Conservation (phyloP, 2,329 filamentous ascomycete genomes). For the Aspergillus brunneoviolaceus region DNA sequence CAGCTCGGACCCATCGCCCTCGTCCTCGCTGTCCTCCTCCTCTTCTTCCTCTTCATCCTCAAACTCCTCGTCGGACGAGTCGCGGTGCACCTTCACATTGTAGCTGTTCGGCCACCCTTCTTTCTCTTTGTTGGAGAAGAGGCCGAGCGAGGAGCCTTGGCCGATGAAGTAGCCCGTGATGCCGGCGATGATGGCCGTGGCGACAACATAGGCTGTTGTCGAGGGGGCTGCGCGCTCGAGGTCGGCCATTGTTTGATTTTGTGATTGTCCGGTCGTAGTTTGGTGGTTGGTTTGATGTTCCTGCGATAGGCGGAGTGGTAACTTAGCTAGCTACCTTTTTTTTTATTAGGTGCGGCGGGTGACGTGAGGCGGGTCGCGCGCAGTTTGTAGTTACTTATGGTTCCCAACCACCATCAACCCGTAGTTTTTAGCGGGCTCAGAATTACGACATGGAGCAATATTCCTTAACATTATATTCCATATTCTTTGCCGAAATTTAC, state of each 20-base stretch:
- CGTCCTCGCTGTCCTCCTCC: conserved; percentile 68
- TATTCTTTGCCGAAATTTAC: too few species aligned
- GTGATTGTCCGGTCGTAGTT: not conserved
- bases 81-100: conserved; percentile 48
- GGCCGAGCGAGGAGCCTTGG: conserved; percentile 65
- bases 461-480: too few species aligned
- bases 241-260: conserved; percentile 29
- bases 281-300: not conserved
- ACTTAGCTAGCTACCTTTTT: not conserved
- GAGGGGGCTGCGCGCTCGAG: conserved; percentile 50
- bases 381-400: not conserved
- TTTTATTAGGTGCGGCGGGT: conserved; percentile 2
- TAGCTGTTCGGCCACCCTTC: conserved; percentile 57
- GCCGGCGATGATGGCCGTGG: conserved; percentile 71
- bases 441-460: too few species aligned
- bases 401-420: not conserved
- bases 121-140: conserved; percentile 58
- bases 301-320: not conserved
- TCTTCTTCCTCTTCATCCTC: conserved; percentile 53
- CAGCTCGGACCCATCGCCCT: conserved; percentile 54
- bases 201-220: conserved; percentile 62
- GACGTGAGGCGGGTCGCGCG: conserved; percentile 4
- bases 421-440: too few species aligned
- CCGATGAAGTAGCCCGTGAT: conserved; percentile 73
- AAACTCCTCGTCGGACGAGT: conserved; percentile 42